These are phyloP conservation scores for Ramularia collo-cygni DNA, from an alignment of 2,329 filamentous ascomycete species.

Conservation along the genomic window DNA sequence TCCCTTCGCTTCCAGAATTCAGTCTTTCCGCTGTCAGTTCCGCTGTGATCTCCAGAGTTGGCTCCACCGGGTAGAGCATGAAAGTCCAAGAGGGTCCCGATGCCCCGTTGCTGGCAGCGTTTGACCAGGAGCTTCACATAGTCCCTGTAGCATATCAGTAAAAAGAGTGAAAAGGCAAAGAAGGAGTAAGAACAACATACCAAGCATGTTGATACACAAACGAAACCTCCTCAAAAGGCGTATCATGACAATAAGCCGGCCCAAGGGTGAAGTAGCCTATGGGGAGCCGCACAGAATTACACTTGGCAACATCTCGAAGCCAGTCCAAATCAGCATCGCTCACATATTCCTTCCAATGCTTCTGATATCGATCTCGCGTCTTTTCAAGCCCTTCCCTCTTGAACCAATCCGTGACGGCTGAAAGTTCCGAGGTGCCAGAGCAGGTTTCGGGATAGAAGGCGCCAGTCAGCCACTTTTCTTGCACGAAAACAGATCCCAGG, in stretches of 20 bases:
- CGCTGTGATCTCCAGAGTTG: slow-evolving; percentile 50
- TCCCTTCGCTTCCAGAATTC: slow-evolving; percentile 44
- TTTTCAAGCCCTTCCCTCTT: slow-evolving; percentile 42
- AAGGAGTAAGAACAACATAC: slow-evolving; percentile 34
- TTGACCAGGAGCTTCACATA: slow-evolving; percentile 36
- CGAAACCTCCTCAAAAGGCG: slow-evolving; percentile 45
- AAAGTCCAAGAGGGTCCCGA: slow-evolving; percentile 52
- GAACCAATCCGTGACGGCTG: slow-evolving; percentile 44
- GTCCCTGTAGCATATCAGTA: too few species aligned
- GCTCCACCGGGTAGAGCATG: slow-evolving; percentile 54
- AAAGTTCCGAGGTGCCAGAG: slow-evolving; percentile 44
- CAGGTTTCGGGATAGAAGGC: slow-evolving; percentile 43
- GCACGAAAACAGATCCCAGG: slow-evolving; percentile 53
- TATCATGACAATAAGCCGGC: slow-evolving; percentile 43
- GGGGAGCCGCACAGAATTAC: slow-evolving; percentile 53
- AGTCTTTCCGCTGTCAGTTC: slow-evolving; percentile 46
- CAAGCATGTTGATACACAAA: slow-evolving; percentile 50
- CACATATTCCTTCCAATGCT: slow-evolving; percentile 47
- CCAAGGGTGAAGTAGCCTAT: slow-evolving; percentile 55
- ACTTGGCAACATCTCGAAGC: slow-evolving; percentile 46
- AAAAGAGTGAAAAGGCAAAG: too few species aligned
- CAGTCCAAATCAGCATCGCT: slow-evolving; percentile 47
- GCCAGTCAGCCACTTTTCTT: slow-evolving; percentile 51
- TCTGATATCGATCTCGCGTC: slow-evolving; percentile 46
- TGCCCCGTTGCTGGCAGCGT: slow-evolving; percentile 41